Conservation (phyloP, 2,329 filamentous ascomycete genomes). For the Colletotrichum melonis region DNA sequence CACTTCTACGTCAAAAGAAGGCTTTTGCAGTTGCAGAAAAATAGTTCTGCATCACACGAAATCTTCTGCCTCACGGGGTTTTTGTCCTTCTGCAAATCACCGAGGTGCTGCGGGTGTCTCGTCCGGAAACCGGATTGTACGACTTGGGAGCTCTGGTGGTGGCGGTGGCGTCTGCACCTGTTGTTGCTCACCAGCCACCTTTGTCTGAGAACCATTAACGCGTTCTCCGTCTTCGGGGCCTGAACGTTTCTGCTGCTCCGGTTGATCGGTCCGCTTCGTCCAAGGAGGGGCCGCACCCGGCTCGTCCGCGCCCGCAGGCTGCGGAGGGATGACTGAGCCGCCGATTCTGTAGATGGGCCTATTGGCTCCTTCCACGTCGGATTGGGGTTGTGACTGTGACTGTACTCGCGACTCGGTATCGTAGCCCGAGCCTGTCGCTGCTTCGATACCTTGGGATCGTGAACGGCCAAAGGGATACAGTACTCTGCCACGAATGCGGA, state of each 20-base stretch:
- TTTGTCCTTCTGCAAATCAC: slow-evolving; percentile 1
- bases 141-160: slow-evolving; percentile 39
- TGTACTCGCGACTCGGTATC: slow-evolving; percentile 20
- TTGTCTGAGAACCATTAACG: neutral
- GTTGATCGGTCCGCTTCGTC: slow-evolving; percentile 8
- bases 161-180: slow-evolving; percentile 41
- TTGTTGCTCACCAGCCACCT: slow-evolving; percentile 40
- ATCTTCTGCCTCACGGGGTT: neutral
- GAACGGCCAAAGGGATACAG: slow-evolving; percentile 38
- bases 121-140: slow-evolving; percentile 59
- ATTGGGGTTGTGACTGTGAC: neutral
- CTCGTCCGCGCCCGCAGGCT: neutral
- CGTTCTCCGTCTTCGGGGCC: neutral
- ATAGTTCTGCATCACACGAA: neutral
- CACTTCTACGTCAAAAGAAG: neutral
- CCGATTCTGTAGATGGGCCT: slow-evolving; percentile 53
- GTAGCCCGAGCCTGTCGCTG: neutral
- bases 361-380: slow-evolving; percentile 1
- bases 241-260: neutral
- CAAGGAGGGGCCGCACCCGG: neutral
- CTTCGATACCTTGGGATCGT: slow-evolving; percentile 10
- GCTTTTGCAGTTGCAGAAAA: neutral
- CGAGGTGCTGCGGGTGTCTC: slow-evolving; percentile 40
- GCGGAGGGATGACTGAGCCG: slow-evolving; percentile 49
- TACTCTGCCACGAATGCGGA: slow-evolving; percentile 45